These are phyloP conservation scores for Conticribra guillardii DNA, from an alignment of 108 stramenopile genomes.

Conservation along the genomic window DNA sequence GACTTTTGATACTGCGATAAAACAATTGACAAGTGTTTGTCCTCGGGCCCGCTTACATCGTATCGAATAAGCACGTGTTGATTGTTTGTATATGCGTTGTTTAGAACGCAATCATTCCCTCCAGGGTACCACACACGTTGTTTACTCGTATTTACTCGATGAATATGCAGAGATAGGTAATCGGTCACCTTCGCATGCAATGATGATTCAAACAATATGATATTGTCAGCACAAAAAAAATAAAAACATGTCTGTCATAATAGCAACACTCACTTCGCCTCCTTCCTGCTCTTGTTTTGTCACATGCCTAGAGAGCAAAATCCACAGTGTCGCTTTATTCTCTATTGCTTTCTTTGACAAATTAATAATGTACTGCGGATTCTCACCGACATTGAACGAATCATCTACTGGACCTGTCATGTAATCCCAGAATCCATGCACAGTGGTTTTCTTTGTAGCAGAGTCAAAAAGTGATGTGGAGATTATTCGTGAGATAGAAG, in stretches of 20 bases:
- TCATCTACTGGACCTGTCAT: constrained; percentile 66
- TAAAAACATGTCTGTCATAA: not conserved
- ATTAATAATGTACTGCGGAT: constrained; percentile 75
- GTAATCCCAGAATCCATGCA: constrained; percentile 69
- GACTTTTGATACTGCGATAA: constrained; percentile 75
- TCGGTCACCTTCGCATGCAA: constrained; percentile 52
- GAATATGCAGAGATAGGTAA: constrained; percentile 67
- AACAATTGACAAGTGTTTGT: constrained; percentile 69
- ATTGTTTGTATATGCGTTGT: constrained; percentile 78
- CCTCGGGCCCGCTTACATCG: constrained; percentile 55
- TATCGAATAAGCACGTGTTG: constrained; percentile 78
- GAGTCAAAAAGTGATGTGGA: no score
- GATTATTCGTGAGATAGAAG: no score
- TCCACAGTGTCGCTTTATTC: constrained; percentile 68
- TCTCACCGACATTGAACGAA: constrained; percentile 75
- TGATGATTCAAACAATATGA: constrained; percentile 8
- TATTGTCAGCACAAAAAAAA: not conserved
- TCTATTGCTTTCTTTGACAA: constrained; percentile 62
- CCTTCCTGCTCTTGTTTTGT: constrained; percentile 84
- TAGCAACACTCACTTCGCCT: constrained; percentile 47
- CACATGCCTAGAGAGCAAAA: constrained; percentile 77
- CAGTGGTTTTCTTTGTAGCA: no score
- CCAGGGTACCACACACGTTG: constrained; percentile 71
- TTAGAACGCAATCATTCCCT: constrained; percentile 46
- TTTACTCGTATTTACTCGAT: constrained; percentile 51